phyloP scores from a whole-genome alignment of 2,329 filamentous ascomycete genomes.

The Calonectria pseudoreteaudii region DNA sequence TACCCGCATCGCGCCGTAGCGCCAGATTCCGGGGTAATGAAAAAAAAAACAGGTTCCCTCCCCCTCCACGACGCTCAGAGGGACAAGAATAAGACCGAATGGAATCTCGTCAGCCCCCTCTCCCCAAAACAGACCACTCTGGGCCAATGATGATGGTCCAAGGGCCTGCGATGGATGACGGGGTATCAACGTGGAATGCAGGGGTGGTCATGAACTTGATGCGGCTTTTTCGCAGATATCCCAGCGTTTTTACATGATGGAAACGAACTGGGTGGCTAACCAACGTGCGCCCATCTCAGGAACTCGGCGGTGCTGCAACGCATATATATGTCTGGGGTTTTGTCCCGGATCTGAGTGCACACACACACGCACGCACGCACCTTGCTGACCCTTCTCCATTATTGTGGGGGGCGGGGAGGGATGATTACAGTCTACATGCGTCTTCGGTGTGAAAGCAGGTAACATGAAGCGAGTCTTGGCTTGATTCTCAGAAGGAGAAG shows the following conservation, averaged over 20 bases:
- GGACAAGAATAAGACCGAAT: background rate
- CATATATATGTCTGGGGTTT: background rate
- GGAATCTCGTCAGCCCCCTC: conserved; percentile 6
- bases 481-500: background rate
- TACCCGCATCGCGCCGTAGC: conserved; percentile 12
- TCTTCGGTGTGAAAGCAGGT: background rate
- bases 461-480: background rate
- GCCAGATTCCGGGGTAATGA: conserved; percentile 3
- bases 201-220: conserved; percentile 25
- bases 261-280: background rate
- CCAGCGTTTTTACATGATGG: background rate
- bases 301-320: background rate
- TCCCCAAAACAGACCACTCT: background rate
- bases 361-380: background rate
- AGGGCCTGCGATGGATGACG: conserved; percentile 20
- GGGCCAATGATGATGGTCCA: conserved; percentile 17
- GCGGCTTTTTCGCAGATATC: conserved; percentile 16
- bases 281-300: background rate
- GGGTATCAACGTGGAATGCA: conserved; percentile 26
- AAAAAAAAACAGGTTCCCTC: background rate
- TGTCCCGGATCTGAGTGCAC: background rate
- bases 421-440: background rate
- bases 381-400: background rate
- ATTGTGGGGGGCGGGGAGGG: background rate
- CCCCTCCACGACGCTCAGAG: background rate